phyloP scores from a whole-genome alignment of 805 yeast genomes.

The Candida sakaeoensis region DNA sequence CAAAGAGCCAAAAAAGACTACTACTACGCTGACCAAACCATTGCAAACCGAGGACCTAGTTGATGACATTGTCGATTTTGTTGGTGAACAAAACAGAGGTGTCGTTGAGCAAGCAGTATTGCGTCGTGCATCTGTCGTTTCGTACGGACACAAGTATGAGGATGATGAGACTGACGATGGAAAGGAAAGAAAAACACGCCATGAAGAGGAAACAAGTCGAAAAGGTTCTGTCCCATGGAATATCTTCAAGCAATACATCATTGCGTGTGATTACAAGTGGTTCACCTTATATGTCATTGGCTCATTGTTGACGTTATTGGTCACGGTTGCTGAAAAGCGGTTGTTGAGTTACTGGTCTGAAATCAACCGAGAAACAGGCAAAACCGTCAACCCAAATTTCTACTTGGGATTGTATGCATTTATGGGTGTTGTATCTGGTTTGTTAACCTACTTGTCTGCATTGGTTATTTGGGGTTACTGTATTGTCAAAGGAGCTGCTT shows the following conservation, averaged over 20 bases:
- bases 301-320: constrained; percentile 17
- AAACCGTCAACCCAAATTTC: constrained; percentile 21
- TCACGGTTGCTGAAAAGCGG: constrained; percentile 22
- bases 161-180: constrained; percentile 23
- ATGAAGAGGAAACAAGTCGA: constrained; percentile 24
- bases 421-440: constrained; percentile 26
- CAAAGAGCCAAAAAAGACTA: too few relatives aligned
- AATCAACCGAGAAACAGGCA: constrained; percentile 20
- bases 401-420: constrained; percentile 24
- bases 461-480: constrained; percentile 29
- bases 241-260: constrained; percentile 26
- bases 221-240: constrained; percentile 28
- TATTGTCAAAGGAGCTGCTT: constrained; percentile 27
- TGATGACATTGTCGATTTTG: constrained; percentile 8
- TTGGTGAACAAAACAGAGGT: constrained; percentile 9
- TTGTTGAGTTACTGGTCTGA: constrained; percentile 37
- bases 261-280: constrained; percentile 29
- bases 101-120: constrained; percentile 13
- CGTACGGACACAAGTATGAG: constrained; percentile 31
- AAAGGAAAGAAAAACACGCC: constrained; percentile 17
- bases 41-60: constrained; percentile 9
- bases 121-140: constrained; percentile 27
- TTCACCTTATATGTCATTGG: constrained; percentile 22
- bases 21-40: constrained; percentile 12
- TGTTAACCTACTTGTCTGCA: constrained; percentile 23